Base-by-base conservation (phyloP, 495 filamentous ascomycete species). In the Trichoderma gamsii region DNA sequence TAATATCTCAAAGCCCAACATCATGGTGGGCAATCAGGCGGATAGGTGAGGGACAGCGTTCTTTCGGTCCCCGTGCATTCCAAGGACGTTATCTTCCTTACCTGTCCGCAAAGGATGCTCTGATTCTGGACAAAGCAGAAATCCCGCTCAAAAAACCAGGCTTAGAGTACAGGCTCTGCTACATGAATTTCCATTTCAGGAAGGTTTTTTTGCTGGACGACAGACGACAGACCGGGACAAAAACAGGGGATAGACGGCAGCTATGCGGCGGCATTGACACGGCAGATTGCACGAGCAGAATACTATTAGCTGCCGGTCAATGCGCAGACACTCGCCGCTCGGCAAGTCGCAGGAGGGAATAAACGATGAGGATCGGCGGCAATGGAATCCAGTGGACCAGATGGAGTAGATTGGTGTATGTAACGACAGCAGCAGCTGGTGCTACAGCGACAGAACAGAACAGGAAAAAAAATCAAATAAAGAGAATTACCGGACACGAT, bases 321-420 rank as follows among this genome's bases (percentile, higher is more conserved):
- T 29, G 56, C 25, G 56, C 56, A 61, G 56, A 9, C 32, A 61
- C 27, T 27, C 56, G 56, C 56, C 9, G 27, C 56, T 61, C 56
- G 23, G 25, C 56, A 61, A 9, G 56, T 61, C 56, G n/a, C 23
- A 32, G 9, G 27, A 16, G 23, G 56, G 18, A 52, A 21, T 18
- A 18, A 25, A 18, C 51, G 15, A 61, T 61, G 56, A 61, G 27
- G 56, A 61, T 61, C 56, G 56, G 56, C 56, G 25, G 56, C 56
- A 61, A 61, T 61, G 56, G 35, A 61, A 21, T 27, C 56, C 56
- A 16, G 56, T 61, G 23, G 56, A 25, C 56, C 56, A 52, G 4
- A 23, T 52, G 16, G 49, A 23, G 56, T 61, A 27, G 56, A 61
- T 29, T 32, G 25, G 56, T 61, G 56, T 12, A 32, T n/a, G 9